Percentiles rank a stretch among this genome's conserved stretches.
phyloP scores from a whole-genome alignment of 306 rosid species.

The Alnus rubra region DNA sequence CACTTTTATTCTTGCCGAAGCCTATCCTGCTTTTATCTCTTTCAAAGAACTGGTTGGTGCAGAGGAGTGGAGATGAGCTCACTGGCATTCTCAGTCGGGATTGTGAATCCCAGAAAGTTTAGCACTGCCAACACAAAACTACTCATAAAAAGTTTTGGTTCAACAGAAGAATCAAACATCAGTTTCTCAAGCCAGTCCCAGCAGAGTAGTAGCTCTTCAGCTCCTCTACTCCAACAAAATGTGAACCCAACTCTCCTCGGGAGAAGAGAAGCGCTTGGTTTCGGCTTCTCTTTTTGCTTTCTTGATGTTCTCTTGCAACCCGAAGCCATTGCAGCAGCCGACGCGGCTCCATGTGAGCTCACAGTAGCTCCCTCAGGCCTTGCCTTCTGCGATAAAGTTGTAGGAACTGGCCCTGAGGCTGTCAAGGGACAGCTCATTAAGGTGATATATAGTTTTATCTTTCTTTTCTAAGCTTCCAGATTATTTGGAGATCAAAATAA shows the following conservation, averaged over 20 bases:
- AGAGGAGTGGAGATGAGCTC: constrained; percentile 42
- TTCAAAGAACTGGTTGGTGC: constrained; percentile 12
- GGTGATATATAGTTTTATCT: constrained; percentile 34
- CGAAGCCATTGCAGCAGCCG: constrained; percentile 39
- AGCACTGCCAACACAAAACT: constrained; percentile 4
- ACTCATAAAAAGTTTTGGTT: constrained; percentile 10
- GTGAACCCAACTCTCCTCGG: constrained; percentile 28
- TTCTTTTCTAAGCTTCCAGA: not conserved
- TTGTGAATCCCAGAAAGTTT: constrained; percentile 31
- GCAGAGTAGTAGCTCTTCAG: constrained; percentile 2
- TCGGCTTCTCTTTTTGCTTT: constrained; percentile 53
- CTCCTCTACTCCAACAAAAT: constrained; percentile 12
- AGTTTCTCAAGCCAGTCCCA: constrained; percentile 9
- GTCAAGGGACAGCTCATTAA: constrained; percentile 80
- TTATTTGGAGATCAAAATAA: not conserved
- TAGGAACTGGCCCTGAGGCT: constrained; percentile 74
- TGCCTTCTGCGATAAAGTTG: constrained; percentile 75
- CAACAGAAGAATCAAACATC: constrained; percentile 23
- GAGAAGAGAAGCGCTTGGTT: constrained; percentile 58
- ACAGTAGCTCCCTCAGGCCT: constrained; percentile 78
- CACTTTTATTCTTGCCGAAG: constrained; percentile 1
- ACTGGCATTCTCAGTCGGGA: constrained; percentile 32
- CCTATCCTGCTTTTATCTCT: constrained; percentile 13
- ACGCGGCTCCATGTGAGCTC: constrained; percentile 52
- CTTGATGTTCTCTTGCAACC: constrained; percentile 23